phyloP scores from a whole-genome alignment of 495 filamentous ascomycete species.

The Neurospora sp. region DNA sequence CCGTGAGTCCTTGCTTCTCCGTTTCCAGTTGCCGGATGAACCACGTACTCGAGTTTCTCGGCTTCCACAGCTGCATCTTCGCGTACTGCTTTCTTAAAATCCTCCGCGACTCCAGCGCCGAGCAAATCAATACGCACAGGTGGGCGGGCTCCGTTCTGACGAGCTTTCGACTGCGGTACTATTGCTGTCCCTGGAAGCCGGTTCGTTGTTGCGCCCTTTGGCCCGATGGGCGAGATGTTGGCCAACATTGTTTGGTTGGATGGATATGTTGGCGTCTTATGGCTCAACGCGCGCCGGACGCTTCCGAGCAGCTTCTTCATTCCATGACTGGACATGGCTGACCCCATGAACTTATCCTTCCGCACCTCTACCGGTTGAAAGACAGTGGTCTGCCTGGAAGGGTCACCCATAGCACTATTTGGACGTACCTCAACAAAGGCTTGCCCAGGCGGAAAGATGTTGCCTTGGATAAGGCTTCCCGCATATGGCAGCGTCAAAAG shows the following conservation, averaged over 20 bases:
- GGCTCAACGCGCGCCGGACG: constrained; percentile 79
- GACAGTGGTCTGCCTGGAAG: constrained; percentile 34
- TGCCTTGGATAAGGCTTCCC: constrained; percentile 77
- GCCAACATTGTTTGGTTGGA: constrained; percentile 31
- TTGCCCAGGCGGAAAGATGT: constrained; percentile 63
- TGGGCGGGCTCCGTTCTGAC: constrained; percentile 29
- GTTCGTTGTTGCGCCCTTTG: constrained; percentile 39
- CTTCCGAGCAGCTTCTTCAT: constrained; percentile 82
- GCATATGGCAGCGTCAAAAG: constrained; percentile 58
- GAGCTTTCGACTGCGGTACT: constrained; percentile 41
- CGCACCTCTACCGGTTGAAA: constrained; percentile 29
- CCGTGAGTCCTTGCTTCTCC: background rate
- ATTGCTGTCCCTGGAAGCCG: constrained; percentile 43
- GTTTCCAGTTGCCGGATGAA: constrained; percentile 4
- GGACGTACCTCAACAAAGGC: constrained; percentile 65
- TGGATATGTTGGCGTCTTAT: constrained; percentile 35
- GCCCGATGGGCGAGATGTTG: constrained; percentile 41
- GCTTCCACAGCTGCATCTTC: constrained; percentile 42
- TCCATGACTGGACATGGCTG: constrained; percentile 48
- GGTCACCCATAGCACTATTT: constrained; percentile 33
- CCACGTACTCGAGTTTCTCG: constrained; percentile 16
- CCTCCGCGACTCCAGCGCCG: constrained; percentile 63
- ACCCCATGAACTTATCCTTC: constrained; percentile 34
- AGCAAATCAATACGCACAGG: constrained; percentile 62
- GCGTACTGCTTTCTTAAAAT: constrained; percentile 57